Base-by-base conservation (phyloP, 352 stramenopile genomes). In the Globisporangium takayamanum region DNA sequence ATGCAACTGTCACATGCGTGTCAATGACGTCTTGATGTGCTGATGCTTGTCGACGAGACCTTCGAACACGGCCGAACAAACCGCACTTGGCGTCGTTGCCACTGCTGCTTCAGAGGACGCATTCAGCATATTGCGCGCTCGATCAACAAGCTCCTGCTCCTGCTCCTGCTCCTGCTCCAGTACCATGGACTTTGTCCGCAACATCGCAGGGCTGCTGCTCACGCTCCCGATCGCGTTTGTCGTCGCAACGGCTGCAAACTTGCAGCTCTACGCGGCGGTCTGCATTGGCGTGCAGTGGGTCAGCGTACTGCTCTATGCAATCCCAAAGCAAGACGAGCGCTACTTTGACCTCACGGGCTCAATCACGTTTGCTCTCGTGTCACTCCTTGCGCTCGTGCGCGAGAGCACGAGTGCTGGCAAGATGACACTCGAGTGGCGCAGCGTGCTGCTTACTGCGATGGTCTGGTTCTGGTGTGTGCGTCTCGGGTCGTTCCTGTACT, bases 271-370 rank as follows among this genome's bases (percentile, higher is more conserved):
- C 49, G 79, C 74, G 2, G 63, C 50, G 15, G 63, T 87, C 30
- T 70, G 74, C 22, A 66, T 92, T 62, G 73, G 69, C 14, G 65
- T 88, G 39, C 81, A 90, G 42, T 89, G 80, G 80, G 49, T 87
- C 46, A 80, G 74, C 10, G 75, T 73, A n/a, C 42, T 90, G 22
- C 42, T 90, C 33, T 79, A 90, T 64, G 78, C 76, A 18, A 68
- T 92, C 30, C 83, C 83, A 28, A 74, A 73, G 42, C 68, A 89
- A 41, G 76, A 84, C 56, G 87, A 95, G 63, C 83, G 69, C 18
- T 89, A 84, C 61, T 94, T 92, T 62, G 87, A 96, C 63, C 66
- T 94, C 51, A 93, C 83, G 18, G 87, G 87, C 48, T 79, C 85
- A n/a, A 54, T 73, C 33, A 95, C 87, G 25, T 92, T 88, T 62